Base-by-base conservation (phyloP, 768 basidiomycete genomes). In the Mycena leptocephala region DNA sequence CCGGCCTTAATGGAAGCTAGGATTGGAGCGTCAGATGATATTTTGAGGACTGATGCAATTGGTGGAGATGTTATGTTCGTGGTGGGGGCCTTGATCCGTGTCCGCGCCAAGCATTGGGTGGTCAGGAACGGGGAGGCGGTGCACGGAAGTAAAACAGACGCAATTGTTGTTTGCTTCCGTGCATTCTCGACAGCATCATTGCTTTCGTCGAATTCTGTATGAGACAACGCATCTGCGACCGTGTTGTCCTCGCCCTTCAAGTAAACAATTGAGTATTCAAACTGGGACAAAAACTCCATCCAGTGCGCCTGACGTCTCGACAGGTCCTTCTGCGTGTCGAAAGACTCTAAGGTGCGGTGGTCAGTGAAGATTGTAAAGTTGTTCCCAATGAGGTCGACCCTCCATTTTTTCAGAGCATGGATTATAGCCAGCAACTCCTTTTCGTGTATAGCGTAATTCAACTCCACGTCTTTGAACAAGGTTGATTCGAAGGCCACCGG, bases 301-400 rank as follows among this genome's bases (percentile, higher is more conserved):
- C n/a, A n/a, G n/a, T n/a, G n/a, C n/a, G n/a, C n/a, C n/a, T n/a
- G n/a, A n/a, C n/a, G n/a, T n/a, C n/a, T n/a, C n/a, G n/a, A n/a
- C n/a, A n/a, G n/a, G n/a, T n/a, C n/a, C n/a, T n/a, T n/a, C n/a
- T n/a, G n/a, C 20, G 73, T 72, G 2, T 74, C 10, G 46, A 87
- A 83, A 26, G 80, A 72, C 63, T 86, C 82, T 3, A 85, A 75
- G 0, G 85, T 83, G 1, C 80, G 73, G 66, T 87, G 87, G 73
- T 86, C 85, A 0, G 85, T 86, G 59, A 63, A 83, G 13, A 87
- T 78, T 0, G 26, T 2, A 82, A 79, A 70, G 5, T 30, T 24
- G 26, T 68, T 63, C 11, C 79, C 75, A n/a, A 79, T 35, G 0
- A 78, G 65, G 41, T 81, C 79, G 3, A 70, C 53, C 1, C 78